Conservation (phyloP, 2,329 filamentous ascomycete genomes). For the Fusarium temperatum region DNA sequence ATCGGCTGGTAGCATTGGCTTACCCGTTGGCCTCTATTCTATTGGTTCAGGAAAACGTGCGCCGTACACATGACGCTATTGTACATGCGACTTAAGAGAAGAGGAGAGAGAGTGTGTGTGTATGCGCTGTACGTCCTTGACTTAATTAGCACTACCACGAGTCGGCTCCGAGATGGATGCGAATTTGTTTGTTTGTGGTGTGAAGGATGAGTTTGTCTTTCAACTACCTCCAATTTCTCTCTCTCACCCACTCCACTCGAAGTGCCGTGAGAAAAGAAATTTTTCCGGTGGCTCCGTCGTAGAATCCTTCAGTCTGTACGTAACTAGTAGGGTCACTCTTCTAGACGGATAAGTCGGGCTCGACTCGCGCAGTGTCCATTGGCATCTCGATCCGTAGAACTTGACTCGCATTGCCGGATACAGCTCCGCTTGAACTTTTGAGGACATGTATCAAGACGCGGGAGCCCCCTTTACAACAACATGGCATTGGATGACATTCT, state of each 20-base stretch:
- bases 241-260: neutral
- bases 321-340: conserved; percentile 15
- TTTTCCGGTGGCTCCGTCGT: conserved; percentile 10
- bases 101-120: neutral
- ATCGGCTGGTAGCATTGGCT: conserved; percentile 33
- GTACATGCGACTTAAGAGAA: conserved; percentile 28
- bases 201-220: conserved; percentile 11
- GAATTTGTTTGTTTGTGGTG: conserved; percentile 8
- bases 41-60: conserved; percentile 29
- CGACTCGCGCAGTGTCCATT: conserved; percentile 10
- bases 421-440: neutral
- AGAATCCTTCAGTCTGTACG: conserved; percentile 18
- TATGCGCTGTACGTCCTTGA: conserved; percentile 7
- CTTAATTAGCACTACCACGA: conserved; percentile 2
- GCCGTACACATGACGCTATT: conserved; percentile 40
- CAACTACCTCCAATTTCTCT: neutral
- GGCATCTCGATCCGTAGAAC: conserved; percentile 1
- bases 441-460: neutral
- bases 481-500: conserved; percentile 21
- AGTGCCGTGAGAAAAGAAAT: conserved; percentile 21
- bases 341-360: conserved; percentile 17
- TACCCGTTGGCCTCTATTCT: conserved; percentile 16
- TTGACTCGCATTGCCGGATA: conserved; percentile 23
- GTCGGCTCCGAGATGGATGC: conserved; percentile 18
- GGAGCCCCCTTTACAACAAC: conserved; percentile 10